These are phyloP conservation scores for Linanthus parryae DNA, from an alignment of 148 eudicot genomes.

Conservation along the genomic window DNA sequence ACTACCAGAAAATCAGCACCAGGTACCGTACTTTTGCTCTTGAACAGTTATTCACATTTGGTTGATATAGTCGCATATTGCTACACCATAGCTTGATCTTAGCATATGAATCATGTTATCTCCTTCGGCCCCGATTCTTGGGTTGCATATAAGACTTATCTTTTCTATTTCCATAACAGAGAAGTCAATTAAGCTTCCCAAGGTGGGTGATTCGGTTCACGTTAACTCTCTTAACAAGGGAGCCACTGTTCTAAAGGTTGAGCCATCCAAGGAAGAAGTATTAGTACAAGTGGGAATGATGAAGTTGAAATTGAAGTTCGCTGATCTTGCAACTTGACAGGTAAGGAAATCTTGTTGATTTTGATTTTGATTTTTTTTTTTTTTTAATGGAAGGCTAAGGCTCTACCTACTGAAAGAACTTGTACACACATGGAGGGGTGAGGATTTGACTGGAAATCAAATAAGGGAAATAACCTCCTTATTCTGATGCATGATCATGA, in stretches of 20 bases:
- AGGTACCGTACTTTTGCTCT: slow-evolving; percentile 47
- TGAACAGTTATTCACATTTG: neutral
- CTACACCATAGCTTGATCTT: neutral
- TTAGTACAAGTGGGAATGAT: slow-evolving; percentile 74
- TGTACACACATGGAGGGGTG: too few relatives aligned
- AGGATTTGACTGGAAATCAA: too few relatives aligned
- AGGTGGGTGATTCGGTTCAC: slow-evolving; percentile 66
- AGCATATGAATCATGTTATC: neutral
- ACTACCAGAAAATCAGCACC: slow-evolving; percentile 20
- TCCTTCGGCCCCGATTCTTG: neutral
- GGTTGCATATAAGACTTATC: too few relatives aligned
- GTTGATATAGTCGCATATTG: neutral
- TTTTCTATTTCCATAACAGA: slow-evolving; percentile 21
- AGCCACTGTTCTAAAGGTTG: slow-evolving; percentile 60
- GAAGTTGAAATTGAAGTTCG: slow-evolving; percentile 68
- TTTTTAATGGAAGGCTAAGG: too few relatives aligned
- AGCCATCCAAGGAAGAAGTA: slow-evolving; percentile 57
- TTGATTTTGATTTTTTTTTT: too few relatives aligned
- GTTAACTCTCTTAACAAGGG: slow-evolving; percentile 60
- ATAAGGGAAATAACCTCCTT: too few relatives aligned
- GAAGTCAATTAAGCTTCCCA: slow-evolving; percentile 37
- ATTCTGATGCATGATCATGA: too few relatives aligned
- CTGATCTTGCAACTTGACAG: slow-evolving; percentile 42
- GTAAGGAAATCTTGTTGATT: slow-evolving; percentile 12
- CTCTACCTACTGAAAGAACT: too few relatives aligned